These are phyloP conservation scores for Elaphomyces granulatus DNA, from an alignment of 495 filamentous ascomycete genomes.

Conservation along the genomic window DNA sequence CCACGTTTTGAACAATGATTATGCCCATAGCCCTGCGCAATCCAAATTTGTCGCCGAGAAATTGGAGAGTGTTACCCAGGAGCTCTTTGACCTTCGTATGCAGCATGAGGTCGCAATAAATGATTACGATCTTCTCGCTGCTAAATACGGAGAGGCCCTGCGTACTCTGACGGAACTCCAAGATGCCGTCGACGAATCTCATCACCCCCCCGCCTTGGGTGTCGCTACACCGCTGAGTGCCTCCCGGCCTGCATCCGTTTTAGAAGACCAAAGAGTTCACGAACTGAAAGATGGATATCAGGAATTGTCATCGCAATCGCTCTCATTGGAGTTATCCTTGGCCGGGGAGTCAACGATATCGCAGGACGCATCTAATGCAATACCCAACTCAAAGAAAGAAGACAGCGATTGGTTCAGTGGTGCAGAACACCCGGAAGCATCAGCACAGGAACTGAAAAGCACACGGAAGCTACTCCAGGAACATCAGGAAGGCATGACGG, in stretches of 20 bases:
- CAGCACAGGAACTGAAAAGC: conserved; percentile 49
- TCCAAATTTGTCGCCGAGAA: conserved; percentile 82
- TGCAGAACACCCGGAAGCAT: conserved; percentile 1
- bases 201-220: conserved; percentile 48
- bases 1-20: conserved; percentile 9
- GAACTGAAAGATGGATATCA: conserved; percentile 63
- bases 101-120: conserved; percentile 75
- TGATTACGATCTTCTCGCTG: conserved; percentile 68
- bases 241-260: conserved; percentile 76
- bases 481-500: conserved; percentile 57
- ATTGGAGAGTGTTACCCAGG: conserved; percentile 79
- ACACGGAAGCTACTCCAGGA: conserved; percentile 56
- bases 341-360: conserved; percentile 68
- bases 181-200: conserved; percentile 71
- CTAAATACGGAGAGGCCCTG: conserved; percentile 84
- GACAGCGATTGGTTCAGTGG: conserved; percentile 14
- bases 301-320: conserved; percentile 80
- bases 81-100: conserved; percentile 77
- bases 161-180: conserved; percentile 69
- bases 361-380: conserved; percentile 44
- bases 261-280: conserved; percentile 68
- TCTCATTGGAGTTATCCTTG: conserved; percentile 92
- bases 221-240: conserved; percentile 30
- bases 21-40: conserved; percentile 58
- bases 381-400: conserved; percentile 23